Conservation (phyloP, 352 stramenopile species). For the Globisporangium sylvaticum region DNA sequence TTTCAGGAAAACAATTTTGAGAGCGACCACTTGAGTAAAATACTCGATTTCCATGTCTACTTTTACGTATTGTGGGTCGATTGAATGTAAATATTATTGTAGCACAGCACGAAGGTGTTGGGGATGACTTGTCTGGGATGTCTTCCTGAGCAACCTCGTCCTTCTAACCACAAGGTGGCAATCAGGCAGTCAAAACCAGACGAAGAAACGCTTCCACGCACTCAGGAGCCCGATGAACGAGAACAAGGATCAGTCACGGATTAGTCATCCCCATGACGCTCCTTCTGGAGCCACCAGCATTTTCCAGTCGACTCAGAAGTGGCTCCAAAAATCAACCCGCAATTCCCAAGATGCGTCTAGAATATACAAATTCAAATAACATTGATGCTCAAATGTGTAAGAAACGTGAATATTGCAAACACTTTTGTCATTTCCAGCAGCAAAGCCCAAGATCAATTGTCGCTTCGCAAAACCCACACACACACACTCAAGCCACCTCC, state of each 20-base stretch:
- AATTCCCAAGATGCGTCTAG: neutral
- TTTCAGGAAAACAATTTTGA: too few relatives aligned
- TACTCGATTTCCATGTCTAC: too few relatives aligned
- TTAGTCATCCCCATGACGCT: neutral
- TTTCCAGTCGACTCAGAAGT: neutral
- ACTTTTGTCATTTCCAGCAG: neutral
- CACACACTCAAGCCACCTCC: neutral
- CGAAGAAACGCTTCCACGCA: neutral
- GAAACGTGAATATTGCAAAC: neutral
- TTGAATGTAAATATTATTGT: too few relatives aligned
- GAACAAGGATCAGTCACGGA: neutral
- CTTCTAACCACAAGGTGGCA: too few relatives aligned
- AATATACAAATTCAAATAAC: neutral
- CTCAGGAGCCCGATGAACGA: neutral
- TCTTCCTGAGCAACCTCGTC: too few relatives aligned
- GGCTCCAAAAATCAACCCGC: neutral
- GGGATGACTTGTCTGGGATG: too few relatives aligned
- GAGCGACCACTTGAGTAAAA: too few relatives aligned
- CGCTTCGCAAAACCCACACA: neutral
- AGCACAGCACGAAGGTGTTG: too few relatives aligned
- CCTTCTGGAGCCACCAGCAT: neutral
- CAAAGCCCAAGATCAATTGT: neutral
- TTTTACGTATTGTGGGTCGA: too few relatives aligned
- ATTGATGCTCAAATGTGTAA: neutral
- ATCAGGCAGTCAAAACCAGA: neutral